phyloP scores from a whole-genome alignment of 2,329 filamentous ascomycete species.

The Exophiala aquamarina region DNA sequence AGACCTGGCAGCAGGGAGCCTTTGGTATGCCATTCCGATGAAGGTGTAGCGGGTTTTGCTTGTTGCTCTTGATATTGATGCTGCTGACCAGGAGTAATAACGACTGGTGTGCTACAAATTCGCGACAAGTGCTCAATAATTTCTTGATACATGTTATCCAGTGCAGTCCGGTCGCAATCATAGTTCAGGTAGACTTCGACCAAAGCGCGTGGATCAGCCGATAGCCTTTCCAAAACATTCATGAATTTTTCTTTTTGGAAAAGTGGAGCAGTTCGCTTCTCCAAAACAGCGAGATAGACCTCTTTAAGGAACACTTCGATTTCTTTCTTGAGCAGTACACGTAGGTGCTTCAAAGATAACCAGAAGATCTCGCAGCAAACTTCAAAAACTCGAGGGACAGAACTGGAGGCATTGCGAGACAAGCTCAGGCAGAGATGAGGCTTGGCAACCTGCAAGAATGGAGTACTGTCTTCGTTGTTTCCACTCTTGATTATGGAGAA shows the following conservation, averaged over 20 bases:
- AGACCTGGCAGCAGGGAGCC: conserved; percentile 84
- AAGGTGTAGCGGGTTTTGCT: conserved; percentile 57
- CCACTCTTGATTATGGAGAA: conserved; percentile 89
- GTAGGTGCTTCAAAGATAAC: conserved; percentile 92
- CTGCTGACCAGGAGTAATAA: conserved; percentile 74
- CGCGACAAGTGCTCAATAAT: conserved; percentile 92
- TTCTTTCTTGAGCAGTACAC: conserved; percentile 95
- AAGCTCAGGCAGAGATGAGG: conserved; percentile 95
- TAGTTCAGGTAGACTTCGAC: conserved; percentile 98
- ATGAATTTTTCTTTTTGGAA: conserved; percentile 94
- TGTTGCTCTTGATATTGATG: conserved; percentile 82
- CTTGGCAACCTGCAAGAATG: conserved; percentile 91
- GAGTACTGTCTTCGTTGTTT: conserved; percentile 77
- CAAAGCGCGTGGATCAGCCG: conserved; percentile 79
- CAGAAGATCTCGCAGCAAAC: conserved; percentile 97
- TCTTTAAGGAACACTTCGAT: conserved; percentile 98
- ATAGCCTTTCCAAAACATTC: conserved; percentile 78
- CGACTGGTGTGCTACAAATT: conserved; percentile 76
- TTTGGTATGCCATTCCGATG: conserved; percentile 79
- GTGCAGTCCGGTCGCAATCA: conserved; percentile 85
- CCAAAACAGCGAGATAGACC: conserved; percentile 89
- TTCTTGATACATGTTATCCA: conserved; percentile 95
- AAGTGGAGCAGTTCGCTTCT: conserved; percentile 78
- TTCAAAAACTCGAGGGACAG: conserved; percentile 87
- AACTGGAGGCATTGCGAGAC: conserved; percentile 91